Percentiles rank a stretch among this genome's conserved stretches.
phyloP scores from a whole-genome alignment of 1,284 basidiomycete genomes.

The Irpex sp. region DNA sequence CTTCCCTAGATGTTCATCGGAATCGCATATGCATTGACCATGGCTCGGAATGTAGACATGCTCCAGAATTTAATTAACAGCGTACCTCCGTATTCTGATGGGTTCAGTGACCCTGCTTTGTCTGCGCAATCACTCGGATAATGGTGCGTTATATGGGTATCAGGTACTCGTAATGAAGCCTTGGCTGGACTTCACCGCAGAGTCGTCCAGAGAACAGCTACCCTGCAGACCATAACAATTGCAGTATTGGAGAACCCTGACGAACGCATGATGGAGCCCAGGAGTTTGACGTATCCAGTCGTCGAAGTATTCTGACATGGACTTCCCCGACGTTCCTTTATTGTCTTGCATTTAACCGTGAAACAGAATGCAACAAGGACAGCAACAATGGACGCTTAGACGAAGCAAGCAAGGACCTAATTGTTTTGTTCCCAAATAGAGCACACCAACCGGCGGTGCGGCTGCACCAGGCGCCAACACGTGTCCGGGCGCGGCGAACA shows the following conservation, averaged over 20 bases:
- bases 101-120: not conserved
- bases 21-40: conserved; percentile 14
- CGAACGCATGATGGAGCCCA: not conserved
- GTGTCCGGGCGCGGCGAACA: conserved; percentile 14
- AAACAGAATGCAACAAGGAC: conserved; percentile 13
- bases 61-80: not conserved
- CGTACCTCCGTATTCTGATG: not conserved
- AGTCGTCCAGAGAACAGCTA: not conserved
- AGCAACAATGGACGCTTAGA: conserved; percentile 16
- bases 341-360: not conserved
- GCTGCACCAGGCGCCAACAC: conserved; percentile 5
- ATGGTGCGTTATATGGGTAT: not conserved
- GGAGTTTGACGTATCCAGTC: not conserved
- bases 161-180: not conserved
- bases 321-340: not conserved
- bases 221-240: not conserved
- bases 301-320: not conserved
- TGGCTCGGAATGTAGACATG: not conserved
- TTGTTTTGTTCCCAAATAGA: conserved; percentile 17
- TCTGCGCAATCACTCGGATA: not conserved
- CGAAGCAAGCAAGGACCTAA: conserved; percentile 15
- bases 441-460: conserved; percentile 1
- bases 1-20: conserved; percentile 7
- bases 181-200: not conserved
- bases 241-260: not conserved